Evolutionary conservation across 768 basidiomycete species (phyloP), one percentile per base, ranked within the genome.

Genomic region (Lyophyllum atratum): DNA sequence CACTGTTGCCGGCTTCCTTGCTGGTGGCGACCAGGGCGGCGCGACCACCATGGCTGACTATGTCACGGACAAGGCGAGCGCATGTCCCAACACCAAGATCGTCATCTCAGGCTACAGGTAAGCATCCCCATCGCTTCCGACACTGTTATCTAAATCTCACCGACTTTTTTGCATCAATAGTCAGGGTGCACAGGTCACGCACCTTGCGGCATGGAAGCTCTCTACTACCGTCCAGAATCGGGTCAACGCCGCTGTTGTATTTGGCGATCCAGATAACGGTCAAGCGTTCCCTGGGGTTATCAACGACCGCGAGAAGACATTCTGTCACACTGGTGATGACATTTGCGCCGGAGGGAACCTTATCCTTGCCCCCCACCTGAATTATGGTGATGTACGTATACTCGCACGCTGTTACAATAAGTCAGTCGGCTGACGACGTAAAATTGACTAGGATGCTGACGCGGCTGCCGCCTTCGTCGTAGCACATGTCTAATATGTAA

Each of bases 41-140:
- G 70, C 73, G 0, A 57, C 60, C 19, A 74, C 70, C 19, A 76
- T 76, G 75, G 74, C 72, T 2, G 60, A 58, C 28, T 66, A 70
- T 37, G 70, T 73, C 12, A 66, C 57, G n/a, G 55, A 66, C 1
- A 60, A 54, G 21, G 70, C 70, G 1, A 69, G 46, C 24, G 59
- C 70, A 2, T 74, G 73, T 54, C 70, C 72, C 3, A 55, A 67
- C 49, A 72, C 72, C 8, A 66, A 66, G 46, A 72, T 74, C 14
- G 70, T 74, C 45, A 68, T 72, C 39, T 70, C 71, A 37, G 72
- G 71, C 10, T 74, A 73, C 55, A 73, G 72, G 72, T 72, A 37
- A 4, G 37, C 17, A 5, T 19, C 2, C 17, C 5, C n/a, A 17
- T 5, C 14, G 12, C 19, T 54, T 58, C 45, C 49, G 61, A 33